Percentiles rank a stretch among this genome's conserved stretches.
Evolutionary conservation across 257 asterid species (phyloP).

Genomic region (Pogostemon cablin): DNA sequence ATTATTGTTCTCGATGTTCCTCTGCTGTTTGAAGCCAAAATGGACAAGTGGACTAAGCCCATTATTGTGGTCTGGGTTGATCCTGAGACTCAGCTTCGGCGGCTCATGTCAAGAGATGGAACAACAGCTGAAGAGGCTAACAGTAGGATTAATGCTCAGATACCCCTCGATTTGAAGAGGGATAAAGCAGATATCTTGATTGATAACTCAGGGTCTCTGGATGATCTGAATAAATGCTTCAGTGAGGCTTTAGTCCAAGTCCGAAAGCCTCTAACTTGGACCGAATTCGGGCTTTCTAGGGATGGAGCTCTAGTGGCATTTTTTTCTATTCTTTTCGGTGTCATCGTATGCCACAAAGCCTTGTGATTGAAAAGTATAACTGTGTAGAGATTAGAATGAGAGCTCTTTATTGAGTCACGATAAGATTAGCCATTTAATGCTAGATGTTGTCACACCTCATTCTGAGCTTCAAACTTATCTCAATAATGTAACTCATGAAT

Average conservation of each 20-base stretch:
- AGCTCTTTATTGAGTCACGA: slow-evolving; percentile 22
- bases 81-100: slow-evolving; percentile 81
- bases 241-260: slow-evolving; percentile 54
- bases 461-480: slow-evolving; percentile 24
- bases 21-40: slow-evolving; percentile 85
- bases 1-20: slow-evolving; percentile 89
- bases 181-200: slow-evolving; percentile 68
- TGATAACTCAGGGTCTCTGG: slow-evolving; percentile 74
- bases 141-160: slow-evolving; percentile 82
- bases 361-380: slow-evolving; percentile 34
- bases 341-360: slow-evolving; percentile 52
- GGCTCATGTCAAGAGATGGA: slow-evolving; percentile 77
- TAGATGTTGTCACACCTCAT: slow-evolving; percentile 31
- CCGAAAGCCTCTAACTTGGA: slow-evolving; percentile 78
- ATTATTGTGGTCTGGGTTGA: slow-evolving; percentile 87
- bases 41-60: slow-evolving; percentile 87
- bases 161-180: slow-evolving; percentile 81
- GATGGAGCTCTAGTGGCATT: slow-evolving; percentile 65
- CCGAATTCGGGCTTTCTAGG: slow-evolving; percentile 74
- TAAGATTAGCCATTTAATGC: slow-evolving; percentile 27
- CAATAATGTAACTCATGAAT: slow-evolving; percentile 14
- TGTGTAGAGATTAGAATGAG: not conserved
- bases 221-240: slow-evolving; percentile 60
- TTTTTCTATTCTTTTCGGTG: slow-evolving; percentile 59
- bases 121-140: slow-evolving; percentile 70